Evolutionary conservation across 352 stramenopile species (phyloP), one percentile per base, ranked within the genome.

Genomic region (Phytophthora boehmeriae): DNA sequence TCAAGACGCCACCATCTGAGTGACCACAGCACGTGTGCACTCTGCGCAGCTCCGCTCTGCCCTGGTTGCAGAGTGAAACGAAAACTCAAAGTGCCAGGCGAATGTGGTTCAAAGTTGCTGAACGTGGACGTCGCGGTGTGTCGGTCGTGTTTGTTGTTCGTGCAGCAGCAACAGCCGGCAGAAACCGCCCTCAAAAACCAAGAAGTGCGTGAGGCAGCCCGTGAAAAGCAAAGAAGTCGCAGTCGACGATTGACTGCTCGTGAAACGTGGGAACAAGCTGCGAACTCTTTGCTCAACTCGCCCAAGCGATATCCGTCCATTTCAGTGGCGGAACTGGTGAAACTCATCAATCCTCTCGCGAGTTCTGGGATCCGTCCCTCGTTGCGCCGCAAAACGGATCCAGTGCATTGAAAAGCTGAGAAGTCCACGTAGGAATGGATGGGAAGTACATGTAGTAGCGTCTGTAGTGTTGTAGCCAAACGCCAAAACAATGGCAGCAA

Each of bases 21-120:
- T 39, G 48, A 63, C 14, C 23, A 63, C 8, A 45, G 41, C 8
- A 50, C 14, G 8, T 56, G 55, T 36, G 45, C 45, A 28, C 36
- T 63, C 17, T 63, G 55, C 16, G 13, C 55, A 8, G 44, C 54
- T 1, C 32, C 46, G 8, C 17, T 62, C 4, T 54, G 54, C 23
- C 47, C 41, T 13, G 46, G 25, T 16, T 63, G 55, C 16, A 30
- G 45, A 55, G 36, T 63, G 17, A 56, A 50, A 35, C 43, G 51
- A 34, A 45, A 34, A 36, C 25, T 55, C 25, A 54, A 55, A 34
- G 35, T 50, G 4, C 44, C 44, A 28, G 13, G 9, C 11, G 55
- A 49, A 28, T 11, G 23, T 14, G 44, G 54, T 5, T 34, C 2
- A 10, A 63, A 63, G 19, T 27, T 62, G 34, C 35, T 43, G n/a